Evolutionary conservation across 441 rosid species (phyloP).

Genomic region (Eutrema salsugineum): DNA sequence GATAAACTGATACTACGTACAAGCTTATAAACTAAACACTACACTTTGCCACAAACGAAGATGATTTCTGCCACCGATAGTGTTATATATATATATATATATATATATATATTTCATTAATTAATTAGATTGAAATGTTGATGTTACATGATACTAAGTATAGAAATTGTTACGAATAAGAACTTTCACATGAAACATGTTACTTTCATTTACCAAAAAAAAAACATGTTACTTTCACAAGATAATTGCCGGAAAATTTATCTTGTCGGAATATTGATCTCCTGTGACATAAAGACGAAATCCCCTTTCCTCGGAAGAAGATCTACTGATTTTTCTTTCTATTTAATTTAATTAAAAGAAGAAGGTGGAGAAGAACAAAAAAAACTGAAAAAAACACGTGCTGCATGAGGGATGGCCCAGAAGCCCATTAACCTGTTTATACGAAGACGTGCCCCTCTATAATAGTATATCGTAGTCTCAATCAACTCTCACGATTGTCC

Average conservation of each 20-base stretch:
- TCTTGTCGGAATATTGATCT: neutral
- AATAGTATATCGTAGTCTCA: too few species aligned
- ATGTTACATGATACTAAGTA: neutral
- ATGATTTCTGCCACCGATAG: neutral
- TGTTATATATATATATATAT: too few species aligned
- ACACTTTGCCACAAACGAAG: too few species aligned
- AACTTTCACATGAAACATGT: slow-evolving; percentile 2
- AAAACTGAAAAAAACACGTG: neutral
- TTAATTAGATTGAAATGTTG: neutral
- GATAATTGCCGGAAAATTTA: too few species aligned
- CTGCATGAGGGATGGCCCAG: neutral
- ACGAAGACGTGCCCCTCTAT: too few species aligned
- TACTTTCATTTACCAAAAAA: too few species aligned
- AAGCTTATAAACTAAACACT: neutral
- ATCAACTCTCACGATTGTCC: too few species aligned
- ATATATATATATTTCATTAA: neutral
- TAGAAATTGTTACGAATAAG: neutral
- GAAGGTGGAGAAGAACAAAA: neutral
- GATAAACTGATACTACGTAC: neutral
- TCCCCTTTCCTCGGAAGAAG: neutral
- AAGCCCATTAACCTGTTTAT: neutral
- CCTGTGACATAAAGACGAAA: neutral
- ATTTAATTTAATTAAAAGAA: neutral
- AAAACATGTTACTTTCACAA: too few species aligned
- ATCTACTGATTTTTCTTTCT: neutral